Conservation (phyloP, 495 filamentous ascomycete species). For the Penicillium diatomitis region DNA sequence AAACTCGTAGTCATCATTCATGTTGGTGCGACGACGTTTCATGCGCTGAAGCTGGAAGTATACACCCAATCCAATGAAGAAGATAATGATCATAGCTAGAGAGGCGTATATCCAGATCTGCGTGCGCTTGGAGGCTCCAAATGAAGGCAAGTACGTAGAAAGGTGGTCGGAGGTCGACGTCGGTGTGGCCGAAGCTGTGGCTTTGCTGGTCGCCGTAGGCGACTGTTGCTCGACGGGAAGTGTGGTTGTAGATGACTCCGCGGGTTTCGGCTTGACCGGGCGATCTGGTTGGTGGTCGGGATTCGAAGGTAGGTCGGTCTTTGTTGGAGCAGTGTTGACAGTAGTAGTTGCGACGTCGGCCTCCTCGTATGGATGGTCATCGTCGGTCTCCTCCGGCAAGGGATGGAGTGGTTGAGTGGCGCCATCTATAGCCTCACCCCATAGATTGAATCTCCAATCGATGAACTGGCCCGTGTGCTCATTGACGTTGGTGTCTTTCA, state of each 20-base stretch:
- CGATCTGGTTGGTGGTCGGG: conserved; percentile 70
- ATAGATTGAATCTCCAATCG: conserved; percentile 91
- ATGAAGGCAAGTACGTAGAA: conserved; percentile 88
- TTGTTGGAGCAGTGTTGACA: conserved; percentile 34
- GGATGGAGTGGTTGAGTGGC: conserved; percentile 62
- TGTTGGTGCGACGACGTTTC: conserved; percentile 63
- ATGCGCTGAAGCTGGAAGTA: conserved; percentile 74
- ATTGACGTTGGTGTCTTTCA: conserved; percentile 80
- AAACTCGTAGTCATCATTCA: conserved; percentile 86
- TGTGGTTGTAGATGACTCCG: conserved; percentile 19
- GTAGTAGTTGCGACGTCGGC: conserved; percentile 45
- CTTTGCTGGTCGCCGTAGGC: conserved; percentile 16
- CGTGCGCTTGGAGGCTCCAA: conserved; percentile 81
- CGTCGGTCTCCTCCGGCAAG: conserved; percentile 75
- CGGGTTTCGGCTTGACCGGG: conserved; percentile 57
- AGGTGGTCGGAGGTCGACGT: conserved; percentile 52
- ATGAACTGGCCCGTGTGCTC: conserved; percentile 64
- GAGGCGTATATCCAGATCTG: conserved; percentile 94
- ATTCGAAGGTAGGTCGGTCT: conserved; percentile 32
- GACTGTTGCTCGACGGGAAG: conserved; percentile 14
- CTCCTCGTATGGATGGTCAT: conserved; percentile 63
- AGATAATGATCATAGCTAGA: conserved; percentile 70
- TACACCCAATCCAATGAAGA: conserved; percentile 67
- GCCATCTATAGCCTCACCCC: conserved; percentile 78
- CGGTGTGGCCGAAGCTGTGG: conserved; percentile 34